Base-by-base conservation (phyloP, 2,329 filamentous ascomycete species). In the Rugonectria rugulosa region DNA sequence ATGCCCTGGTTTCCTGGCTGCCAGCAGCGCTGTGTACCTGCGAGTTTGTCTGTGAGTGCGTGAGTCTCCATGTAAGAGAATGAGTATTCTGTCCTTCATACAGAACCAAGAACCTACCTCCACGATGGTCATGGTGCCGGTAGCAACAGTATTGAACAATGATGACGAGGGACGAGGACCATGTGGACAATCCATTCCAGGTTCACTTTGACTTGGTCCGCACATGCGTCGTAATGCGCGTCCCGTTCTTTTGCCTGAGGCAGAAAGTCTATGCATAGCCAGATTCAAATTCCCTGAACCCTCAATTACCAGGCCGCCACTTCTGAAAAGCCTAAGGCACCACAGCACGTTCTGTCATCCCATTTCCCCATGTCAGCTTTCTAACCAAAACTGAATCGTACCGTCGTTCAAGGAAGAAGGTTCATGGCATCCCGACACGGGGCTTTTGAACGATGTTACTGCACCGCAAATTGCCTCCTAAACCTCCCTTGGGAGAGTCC, bases 61-160 rank as follows among this genome's bases (percentile, higher is more conserved):
- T 46, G 20, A 37, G 46, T 27, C 21, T 37, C 46, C 26, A 27
- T 43, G 51, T 53, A 21, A 53, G 29, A 47, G 24, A 47, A 24
- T 47, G 50, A 42, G 37, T 19, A 21, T 31, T 26, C 24, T 23
- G 43, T 29, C n/a, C n/a, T n/a, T n/a, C n/a, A n/a, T n/a, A n/a
- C n/a, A n/a, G n/a, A n/a, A n/a, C n/a, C n/a, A n/a, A n/a, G n/a
- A n/a, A n/a, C n/a, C n/a, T n/a, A n/a, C n/a, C n/a, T n/a, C n/a
- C n/a, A n/a, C n/a, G n/a, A n/a, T n/a, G n/a, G n/a, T n/a, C n/a
- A n/a, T n/a, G n/a, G n/a, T n/a, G n/a, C n/a, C n/a, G n/a, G n/a
- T n/a, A n/a, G n/a, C n/a, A n/a, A n/a, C n/a, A n/a, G n/a, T n/a
- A n/a, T n/a, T n/a, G n/a, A n/a, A n/a, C n/a, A n/a, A 19, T 14